phyloP scores from a whole-genome alignment of 2,329 filamentous ascomycete species.

The Aspergillus felis region DNA sequence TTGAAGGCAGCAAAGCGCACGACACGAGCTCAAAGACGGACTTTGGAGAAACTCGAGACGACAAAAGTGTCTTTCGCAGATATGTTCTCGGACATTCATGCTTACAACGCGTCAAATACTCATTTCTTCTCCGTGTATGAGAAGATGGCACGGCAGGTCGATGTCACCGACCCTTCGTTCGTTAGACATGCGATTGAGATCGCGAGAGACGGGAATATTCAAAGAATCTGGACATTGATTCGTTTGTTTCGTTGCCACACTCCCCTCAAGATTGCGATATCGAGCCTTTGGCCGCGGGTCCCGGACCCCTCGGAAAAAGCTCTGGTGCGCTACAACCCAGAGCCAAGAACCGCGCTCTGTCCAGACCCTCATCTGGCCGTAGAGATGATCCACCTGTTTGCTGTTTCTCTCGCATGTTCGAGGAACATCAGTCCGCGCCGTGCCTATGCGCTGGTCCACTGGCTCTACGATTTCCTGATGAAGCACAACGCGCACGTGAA shows the following conservation, averaged over 20 bases:
- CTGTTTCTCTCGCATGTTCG: constrained; percentile 41
- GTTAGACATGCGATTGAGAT: constrained; percentile 27
- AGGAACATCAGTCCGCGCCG: constrained; percentile 34
- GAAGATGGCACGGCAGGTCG: constrained; percentile 27
- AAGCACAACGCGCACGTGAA: constrained; percentile 41
- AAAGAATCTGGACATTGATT: constrained; percentile 26
- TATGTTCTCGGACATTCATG: constrained; percentile 23
- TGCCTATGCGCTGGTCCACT: constrained; percentile 45
- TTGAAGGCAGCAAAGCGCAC: constrained; percentile 22
- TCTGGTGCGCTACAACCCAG: constrained; percentile 23
- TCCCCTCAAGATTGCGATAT: constrained; percentile 35
- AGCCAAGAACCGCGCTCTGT: constrained; percentile 14
- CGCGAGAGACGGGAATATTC: constrained; percentile 27
- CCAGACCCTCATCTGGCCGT: constrained; percentile 36
- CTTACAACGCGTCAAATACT: constrained; percentile 22
- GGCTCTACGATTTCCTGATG: constrained; percentile 45
- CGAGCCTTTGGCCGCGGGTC: constrained; percentile 26
- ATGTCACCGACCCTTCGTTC: constrained; percentile 33
- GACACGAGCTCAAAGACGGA: constrained; percentile 19
- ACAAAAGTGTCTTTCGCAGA: constrained; percentile 23
- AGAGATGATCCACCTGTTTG: constrained; percentile 44
- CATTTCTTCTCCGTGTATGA: constrained; percentile 29
- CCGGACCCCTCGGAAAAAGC: constrained; percentile 22
- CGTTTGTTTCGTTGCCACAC: constrained; percentile 35
- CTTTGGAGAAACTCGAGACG: constrained; percentile 25